Percentiles rank a stretch among this genome's conserved stretches.
Conservation (phyloP, 345 rosid genomes). For the Psidium guajava region DNA sequence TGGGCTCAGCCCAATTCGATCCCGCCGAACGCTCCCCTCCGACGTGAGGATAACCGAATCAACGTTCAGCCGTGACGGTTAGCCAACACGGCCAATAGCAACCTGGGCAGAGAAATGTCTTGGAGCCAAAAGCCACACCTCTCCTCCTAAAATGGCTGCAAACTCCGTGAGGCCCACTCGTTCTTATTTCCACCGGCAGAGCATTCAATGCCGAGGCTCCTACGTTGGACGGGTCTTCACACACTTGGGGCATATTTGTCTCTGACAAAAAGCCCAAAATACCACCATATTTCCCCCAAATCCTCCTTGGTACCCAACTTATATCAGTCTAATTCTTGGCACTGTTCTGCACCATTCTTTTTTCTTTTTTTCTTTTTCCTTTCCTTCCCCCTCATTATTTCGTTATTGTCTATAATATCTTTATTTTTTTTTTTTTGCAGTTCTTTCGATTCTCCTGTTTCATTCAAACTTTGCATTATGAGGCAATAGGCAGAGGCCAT, state of each 20-base stretch:
- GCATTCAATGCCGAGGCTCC: background rate
- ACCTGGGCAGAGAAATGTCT: background rate
- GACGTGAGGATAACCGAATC: background rate
- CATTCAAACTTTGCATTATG: conserved; percentile 1
- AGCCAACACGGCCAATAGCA: background rate
- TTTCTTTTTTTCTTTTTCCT: too few species aligned
- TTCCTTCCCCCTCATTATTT: background rate
- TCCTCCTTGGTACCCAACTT: background rate
- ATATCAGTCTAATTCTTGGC: background rate
- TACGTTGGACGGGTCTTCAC: background rate
- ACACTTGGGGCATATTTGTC: background rate
- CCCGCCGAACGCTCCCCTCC: background rate
- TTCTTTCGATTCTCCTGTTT: background rate
- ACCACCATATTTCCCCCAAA: background rate
- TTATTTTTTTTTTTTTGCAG: background rate
- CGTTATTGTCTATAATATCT: background rate
- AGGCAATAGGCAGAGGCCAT: background rate
- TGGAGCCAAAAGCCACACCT: background rate
- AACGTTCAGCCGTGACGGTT: background rate
- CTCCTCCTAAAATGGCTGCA: background rate
- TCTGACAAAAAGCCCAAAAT: background rate
- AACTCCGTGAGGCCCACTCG: background rate
- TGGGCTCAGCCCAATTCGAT: background rate
- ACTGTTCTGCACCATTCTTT: background rate
- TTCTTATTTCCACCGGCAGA: background rate